Conservation (phyloP, 177 flowering plant species). For the Tripterygium wilfordii region DNA sequence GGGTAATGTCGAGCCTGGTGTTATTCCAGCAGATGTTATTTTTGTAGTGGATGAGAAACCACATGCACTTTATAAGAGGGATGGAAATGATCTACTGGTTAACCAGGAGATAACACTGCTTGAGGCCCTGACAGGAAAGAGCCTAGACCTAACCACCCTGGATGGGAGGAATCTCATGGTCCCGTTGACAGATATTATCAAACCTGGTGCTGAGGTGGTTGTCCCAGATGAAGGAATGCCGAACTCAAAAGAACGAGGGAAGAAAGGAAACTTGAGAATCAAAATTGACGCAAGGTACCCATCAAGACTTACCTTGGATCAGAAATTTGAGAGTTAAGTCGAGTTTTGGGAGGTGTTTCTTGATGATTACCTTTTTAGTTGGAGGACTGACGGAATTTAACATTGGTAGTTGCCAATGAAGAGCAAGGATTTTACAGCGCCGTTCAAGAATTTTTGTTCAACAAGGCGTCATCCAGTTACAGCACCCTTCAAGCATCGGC, state of each 20-base stretch:
- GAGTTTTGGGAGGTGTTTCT: slow-evolving; percentile 54
- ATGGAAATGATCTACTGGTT: slow-evolving; percentile 73
- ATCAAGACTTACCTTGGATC: slow-evolving; percentile 60
- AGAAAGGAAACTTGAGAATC: slow-evolving; percentile 67
- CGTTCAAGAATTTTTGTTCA: slow-evolving; percentile 39
- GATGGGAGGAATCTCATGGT: slow-evolving; percentile 65
- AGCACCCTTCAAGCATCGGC: slow-evolving; percentile 36
- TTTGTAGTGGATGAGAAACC: slow-evolving; percentile 87
- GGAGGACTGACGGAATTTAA: neutral
- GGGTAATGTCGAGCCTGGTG: slow-evolving; percentile 66
- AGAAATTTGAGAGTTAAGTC: slow-evolving; percentile 63
- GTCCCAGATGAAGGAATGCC: slow-evolving; percentile 92
- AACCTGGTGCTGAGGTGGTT: slow-evolving; percentile 68
- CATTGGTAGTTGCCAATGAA: slow-evolving; percentile 13
- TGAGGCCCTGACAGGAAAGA: slow-evolving; percentile 84
- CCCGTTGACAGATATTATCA: slow-evolving; percentile 55
- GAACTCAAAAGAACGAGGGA: slow-evolving; percentile 68
- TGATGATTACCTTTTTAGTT: slow-evolving; percentile 5
- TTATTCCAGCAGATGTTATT: slow-evolving; percentile 69
- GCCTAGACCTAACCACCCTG: slow-evolving; percentile 53
- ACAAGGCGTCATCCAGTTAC: slow-evolving; percentile 30
- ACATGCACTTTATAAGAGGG: slow-evolving; percentile 68
- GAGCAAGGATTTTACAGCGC: too few relatives aligned
- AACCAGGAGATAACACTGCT: slow-evolving; percentile 62
- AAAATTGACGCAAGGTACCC: slow-evolving; percentile 78